Base-by-base conservation (phyloP, 768 basidiomycete species). In the Rhodocollybia butyracea region DNA sequence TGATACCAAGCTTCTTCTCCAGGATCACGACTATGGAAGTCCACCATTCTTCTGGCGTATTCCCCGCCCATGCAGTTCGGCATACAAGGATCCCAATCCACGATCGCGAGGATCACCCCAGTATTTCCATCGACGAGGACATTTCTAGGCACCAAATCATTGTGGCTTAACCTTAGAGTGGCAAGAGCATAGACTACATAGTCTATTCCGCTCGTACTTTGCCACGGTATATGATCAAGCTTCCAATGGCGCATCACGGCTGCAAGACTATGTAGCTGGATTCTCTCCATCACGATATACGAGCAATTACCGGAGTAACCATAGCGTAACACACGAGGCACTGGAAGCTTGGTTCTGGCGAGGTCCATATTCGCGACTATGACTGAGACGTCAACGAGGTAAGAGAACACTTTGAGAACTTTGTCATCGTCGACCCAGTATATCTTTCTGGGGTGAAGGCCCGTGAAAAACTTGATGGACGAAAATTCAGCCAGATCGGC, bases 281-380 rank as follows among this genome's bases (percentile, higher is more conserved):
- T 65, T 54, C 12, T 55, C 17, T 39, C 53, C 58, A 31, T 51
- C 54, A 47, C 58, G 31, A 21, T 58, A 59, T 34, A 41, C 43
- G 21, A 57, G 46, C 47, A 63, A 19, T 46, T 46, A 4, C 46
- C 46, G 15, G 46, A 51, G 7, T 24, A 21, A 15, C 50, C 50
- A 13, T 51, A 41, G 3, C 39, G 24, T 5, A 39, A 13, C 24
- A 51, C 50, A 21, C 30, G 36, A 12, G 50, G 31, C 13, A 51
- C 50, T 17, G 50, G 50, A 22, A 51, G 21, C 34, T 22, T 51
- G 12, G 50, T 51, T 15, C 34, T 10, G 17, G 32, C 50, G 5
- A 51, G 34, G 10, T 51, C 27, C 50, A 51, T 51, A 22, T 39
- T 51, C 19, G 50, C 31, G 17, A 51, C 50, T 17, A 51, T 51